Conservation (phyloP, 192 early-diverging fungal genomes). For the Backusella macrospora region DNA sequence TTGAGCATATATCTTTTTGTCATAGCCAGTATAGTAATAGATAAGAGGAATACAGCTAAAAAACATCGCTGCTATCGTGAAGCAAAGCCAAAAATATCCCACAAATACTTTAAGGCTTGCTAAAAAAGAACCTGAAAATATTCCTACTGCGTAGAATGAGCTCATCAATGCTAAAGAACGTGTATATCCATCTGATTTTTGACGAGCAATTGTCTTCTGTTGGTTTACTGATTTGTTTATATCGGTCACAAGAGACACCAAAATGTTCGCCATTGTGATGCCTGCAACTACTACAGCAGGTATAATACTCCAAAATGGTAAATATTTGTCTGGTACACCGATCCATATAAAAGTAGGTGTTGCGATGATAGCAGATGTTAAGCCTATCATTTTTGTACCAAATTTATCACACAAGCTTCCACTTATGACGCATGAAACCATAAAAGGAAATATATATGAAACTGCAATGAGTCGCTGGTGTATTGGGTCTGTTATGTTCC, state of each 20-base stretch:
- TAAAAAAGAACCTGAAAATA: slow-evolving; percentile 10
- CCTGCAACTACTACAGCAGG: neutral
- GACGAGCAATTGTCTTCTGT: neutral
- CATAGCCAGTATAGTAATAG: neutral
- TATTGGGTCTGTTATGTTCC: neutral
- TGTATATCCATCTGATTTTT: neutral
- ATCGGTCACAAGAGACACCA: neutral
- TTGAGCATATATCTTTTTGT: slow-evolving; percentile 1
- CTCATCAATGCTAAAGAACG: slow-evolving; percentile 1
- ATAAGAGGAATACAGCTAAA: slow-evolving; percentile 5
- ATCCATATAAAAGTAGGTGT: slow-evolving; percentile 15
- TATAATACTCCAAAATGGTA: slow-evolving; percentile 10
- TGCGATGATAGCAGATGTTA: neutral
- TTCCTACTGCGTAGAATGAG: neutral
- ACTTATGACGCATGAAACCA: neutral
- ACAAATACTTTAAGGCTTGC: neutral
- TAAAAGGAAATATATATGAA: slow-evolving; percentile 7
- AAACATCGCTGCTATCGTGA: slow-evolving; percentile 1
- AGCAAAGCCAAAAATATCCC: slow-evolving; percentile 13
- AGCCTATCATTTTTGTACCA: slow-evolving; percentile 15
- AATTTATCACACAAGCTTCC: slow-evolving; percentile 16
- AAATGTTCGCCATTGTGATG: slow-evolving; percentile 1
- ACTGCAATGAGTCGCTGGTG: neutral
- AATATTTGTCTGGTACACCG: neutral
- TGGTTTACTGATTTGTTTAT: neutral